Evolutionary conservation across 192 early-diverging fungal genomes (phyloP), one percentile per base, ranked within the genome.

Genomic region (Coemansia erecta): DNA sequence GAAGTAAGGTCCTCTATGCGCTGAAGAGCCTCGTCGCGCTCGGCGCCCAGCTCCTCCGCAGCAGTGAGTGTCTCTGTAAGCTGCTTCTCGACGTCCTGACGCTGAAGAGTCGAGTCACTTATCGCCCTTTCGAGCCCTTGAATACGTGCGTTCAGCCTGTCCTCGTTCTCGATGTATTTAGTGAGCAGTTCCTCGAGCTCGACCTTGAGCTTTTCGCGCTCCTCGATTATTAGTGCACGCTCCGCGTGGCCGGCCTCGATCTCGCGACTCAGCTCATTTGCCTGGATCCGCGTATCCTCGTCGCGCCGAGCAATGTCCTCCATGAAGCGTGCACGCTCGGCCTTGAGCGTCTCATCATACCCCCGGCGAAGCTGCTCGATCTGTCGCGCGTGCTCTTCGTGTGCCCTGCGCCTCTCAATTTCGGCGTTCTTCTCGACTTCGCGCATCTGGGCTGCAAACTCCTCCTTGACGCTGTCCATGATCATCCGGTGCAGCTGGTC

Each of bases 401-500:
- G 60, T 0, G 64, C 68, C 52, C 63, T 63, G 12, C 63, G 66
- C n/a, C 67, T 44, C 31, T 54, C 50, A 24, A 71, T 61, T 28
- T 78, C 75, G 17, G 75, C 70, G 13, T 39, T 50, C 10, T 65
- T 58, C 54, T 68, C 69, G 23, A 68, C 58, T 44, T 68, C 60
- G 37, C 64, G 62, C 64, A 80, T 73, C 24, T 73, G 64, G n/a
- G 43, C 45, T 8, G 60, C 63, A 47, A 70, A 74, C 49, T 80
- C 77, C 10, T 73, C 60, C 24, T 80, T 70, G 26, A 74, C 56
- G 9, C 63, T 60, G 43, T 67, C 54, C 47, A 80, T 35, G 10
- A 80, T 60, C 68, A 73, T 80, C 19, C 66, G 67, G 44, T 64
- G 67, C 45, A 74, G 62, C 70, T 80, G 72, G 45, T 66, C 63